Evolutionary conservation across 257 asterid species (phyloP), one percentile per base, ranked within the genome.

Genomic region (Linderniella brevidens): DNA sequence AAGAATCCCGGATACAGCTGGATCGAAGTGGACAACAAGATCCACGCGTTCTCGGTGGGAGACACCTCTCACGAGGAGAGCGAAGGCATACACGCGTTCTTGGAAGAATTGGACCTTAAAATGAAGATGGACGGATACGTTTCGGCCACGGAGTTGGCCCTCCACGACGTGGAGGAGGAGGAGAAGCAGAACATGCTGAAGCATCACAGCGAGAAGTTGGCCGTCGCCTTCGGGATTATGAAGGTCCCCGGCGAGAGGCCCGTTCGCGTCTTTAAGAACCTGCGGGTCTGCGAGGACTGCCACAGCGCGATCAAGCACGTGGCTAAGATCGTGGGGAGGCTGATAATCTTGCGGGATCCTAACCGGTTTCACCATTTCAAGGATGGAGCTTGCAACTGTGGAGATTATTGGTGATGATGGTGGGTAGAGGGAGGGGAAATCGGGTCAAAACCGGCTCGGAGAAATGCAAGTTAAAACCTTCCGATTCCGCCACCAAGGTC

Each of bases 151-250:
- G 80, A 90, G 58, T 60, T 81, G 72, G 98, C 76, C 58, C 62
- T 85, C 53, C 96, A 90, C 58, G 96, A 90, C 35, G 98, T 90
- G 57, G 96, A 88, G 62, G 98, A 90, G 55, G 94, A 90, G 68
- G 98, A 90, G 39, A 90, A 85, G 55, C 93, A 68, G 48, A 74
- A 74, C 47, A 78, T 79, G 94, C 86, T 90, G 13, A 90, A 61
- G 78, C 72, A 75, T 65, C 98, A 90, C 54, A 90, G 98, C 9
- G 98, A 90, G 59, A 90, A 72, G 60, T 52, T 90, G 52, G 96
- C 96, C 5, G 92, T 90, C 48, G 96, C 92, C 8, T 90, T 74
- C 52, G 96, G 93, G 52, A 79, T 85, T 18, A 63, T 85, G 70
- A 78, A 71, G 17, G 64, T 65, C 41, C 93, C 96, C 9, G 60